Base-by-base conservation (phyloP, 805 yeast species). In the Wickerhamiella hasegawae region DNA sequence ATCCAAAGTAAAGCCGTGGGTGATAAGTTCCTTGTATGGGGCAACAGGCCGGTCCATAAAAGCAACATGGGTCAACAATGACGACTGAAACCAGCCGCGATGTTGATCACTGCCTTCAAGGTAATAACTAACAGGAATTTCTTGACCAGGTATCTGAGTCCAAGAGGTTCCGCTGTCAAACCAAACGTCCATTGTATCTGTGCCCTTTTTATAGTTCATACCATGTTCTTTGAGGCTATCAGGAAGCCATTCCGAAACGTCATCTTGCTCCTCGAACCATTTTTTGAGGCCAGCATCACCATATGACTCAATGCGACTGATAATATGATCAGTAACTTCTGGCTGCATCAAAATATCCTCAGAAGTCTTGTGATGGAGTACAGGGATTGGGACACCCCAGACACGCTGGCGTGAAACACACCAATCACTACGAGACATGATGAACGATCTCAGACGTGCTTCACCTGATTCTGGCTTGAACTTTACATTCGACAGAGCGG, bases 371-470 rank as follows among this genome's bases (percentile, higher is more conserved):
- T 69, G 60, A 55, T 76, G 80, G 6, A 90, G 57, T 1, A 80
- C 90, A 1, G 98, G 97, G 27, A 90, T 79, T 1, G 98, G 98
- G 23, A 90, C 96, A 31, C 99, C 99, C 99, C 99, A 90, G 15
- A 71, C 66, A 44, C 99, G 71, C 54, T 90, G 99, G 47, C 99
- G 66, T 1, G 97, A 85, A 22, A 90, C 84, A 58, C 98, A 90
- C 99, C 99, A 90, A 51, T 90, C 98, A 42, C 73, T 72, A 57
- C 98, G 70, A 33, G 76, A 73, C 16, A 60, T 63, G 20, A 84
- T 67, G 51, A 87, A 90, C 11, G 92, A 70, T 2, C 63, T 47
- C 23, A 90, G 64, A 42, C 97, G 65, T 34, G 69, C 75, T 21
- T 60, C 59, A 2, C 96, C 96, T 10, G 70, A 58, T 32, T 65